Conservation (phyloP, 768 basidiomycete genomes). For the Hygrophorus russula region DNA sequence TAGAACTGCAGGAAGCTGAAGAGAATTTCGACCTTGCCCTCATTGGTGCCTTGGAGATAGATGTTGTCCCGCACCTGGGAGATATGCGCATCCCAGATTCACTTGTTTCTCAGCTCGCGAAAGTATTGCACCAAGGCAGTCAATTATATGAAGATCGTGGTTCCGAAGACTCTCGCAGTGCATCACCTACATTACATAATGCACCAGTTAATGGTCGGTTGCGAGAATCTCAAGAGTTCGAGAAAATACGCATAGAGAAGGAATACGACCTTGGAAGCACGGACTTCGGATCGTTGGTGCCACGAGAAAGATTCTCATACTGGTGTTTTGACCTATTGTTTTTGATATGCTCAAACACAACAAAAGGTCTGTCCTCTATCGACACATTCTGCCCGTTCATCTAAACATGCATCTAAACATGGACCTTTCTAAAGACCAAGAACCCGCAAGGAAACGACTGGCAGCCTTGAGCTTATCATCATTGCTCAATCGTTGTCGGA, state of each 20-base stretch:
- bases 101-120: conserved; percentile 56
- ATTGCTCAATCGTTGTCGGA: conserved; percentile 66
- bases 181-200: conserved; percentile 1
- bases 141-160: conserved; percentile 35
- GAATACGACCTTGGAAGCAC: conserved; percentile 47
- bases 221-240: neutral
- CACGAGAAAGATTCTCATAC: conserved; percentile 80
- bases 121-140: conserved; percentile 65
- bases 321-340: conserved; percentile 90
- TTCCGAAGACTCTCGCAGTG: neutral
- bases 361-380: conserved; percentile 33
- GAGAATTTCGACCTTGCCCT: conserved; percentile 81
- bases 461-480: conserved; percentile 64
- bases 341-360: conserved; percentile 59
- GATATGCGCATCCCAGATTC: conserved; percentile 57
- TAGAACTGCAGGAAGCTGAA: conserved; percentile 61
- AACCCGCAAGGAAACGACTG: conserved; percentile 48
- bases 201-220: neutral
- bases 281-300: conserved; percentile 39
- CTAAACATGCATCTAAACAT: neutral
- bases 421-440: conserved; percentile 38
- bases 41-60: conserved; percentile 68
- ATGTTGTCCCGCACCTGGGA: conserved; percentile 71
- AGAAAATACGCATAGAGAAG: conserved; percentile 20
- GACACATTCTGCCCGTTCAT: no score